These are phyloP conservation scores for Dacryopinax spathularia DNA, from an alignment of 768 basidiomycete genomes.

Conservation along the genomic window DNA sequence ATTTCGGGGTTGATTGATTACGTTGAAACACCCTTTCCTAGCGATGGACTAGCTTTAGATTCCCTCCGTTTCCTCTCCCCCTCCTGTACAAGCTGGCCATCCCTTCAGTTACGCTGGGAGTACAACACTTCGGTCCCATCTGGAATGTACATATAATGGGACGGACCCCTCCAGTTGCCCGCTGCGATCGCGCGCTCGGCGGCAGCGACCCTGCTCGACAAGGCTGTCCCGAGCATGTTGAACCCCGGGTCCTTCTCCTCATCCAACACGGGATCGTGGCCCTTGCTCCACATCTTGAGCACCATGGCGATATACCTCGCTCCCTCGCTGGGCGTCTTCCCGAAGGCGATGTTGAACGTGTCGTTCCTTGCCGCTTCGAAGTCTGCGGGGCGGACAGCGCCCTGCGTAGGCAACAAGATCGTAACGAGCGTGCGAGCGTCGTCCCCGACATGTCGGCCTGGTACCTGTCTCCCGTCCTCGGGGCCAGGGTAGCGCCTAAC, in stretches of 20 bases:
- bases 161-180: background rate
- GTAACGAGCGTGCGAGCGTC: background rate
- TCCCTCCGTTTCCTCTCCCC: too few relatives aligned
- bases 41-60: background rate
- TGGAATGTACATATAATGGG: background rate
- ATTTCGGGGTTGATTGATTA: too few relatives aligned
- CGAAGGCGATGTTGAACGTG: background rate
- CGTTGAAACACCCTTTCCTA: background rate
- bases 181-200: background rate
- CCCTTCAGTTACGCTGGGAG: background rate
- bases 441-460: background rate
- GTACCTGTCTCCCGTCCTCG: background rate
- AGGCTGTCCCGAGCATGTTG: background rate
- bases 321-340: background rate
- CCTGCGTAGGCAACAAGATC: background rate
- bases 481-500: background rate
- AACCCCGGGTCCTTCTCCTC: background rate
- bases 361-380: background rate
- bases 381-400: background rate
- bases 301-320: background rate
- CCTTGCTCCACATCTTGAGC: background rate
- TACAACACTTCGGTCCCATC: background rate
- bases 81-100: too few relatives aligned
- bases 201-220: background rate
- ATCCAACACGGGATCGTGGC: background rate